Base-by-base conservation (phyloP, 352 stramenopile species). In the Phytophthora sp. region DNA sequence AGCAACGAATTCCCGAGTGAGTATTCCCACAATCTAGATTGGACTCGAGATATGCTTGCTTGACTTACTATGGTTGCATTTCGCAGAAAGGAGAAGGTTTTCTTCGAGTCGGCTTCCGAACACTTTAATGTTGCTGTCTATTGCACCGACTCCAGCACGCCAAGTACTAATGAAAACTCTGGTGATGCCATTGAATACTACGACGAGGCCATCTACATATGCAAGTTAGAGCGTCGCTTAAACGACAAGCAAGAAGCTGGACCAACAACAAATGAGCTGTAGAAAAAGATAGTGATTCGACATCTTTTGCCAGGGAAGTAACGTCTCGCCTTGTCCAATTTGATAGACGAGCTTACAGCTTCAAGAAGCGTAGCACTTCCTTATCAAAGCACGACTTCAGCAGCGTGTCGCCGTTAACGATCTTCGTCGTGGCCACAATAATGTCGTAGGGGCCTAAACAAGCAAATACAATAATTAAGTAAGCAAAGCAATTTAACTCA, bases 341-440 rank as follows among this genome's bases (percentile, higher is more conserved):
- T 39, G 55, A 11, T 35, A 46, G 13, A 59, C 16, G 29, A 57
- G 21, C 26, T 63, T 79, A 90, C 21, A 91, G 66, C 69, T 88
- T 90, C 45, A 95, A 65, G 50, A 91, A 88, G 12, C 78, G 80
- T 42, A 93, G 56, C 42, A 95, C 74, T 33, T 95, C 87, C 56
- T 92, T 93, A 52, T 95, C 84, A 31, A 95, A 91, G 55, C 87
- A 91, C 53, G 85, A 92, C 71, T 95, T 94, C 74, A 97, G 75
- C 64, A 97, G 72, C 42, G 70, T 86, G 66, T 93, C 77, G 27
- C 89, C 89, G 38, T 93, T 96, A 31, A 94, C 69, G 61, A 98
- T 95, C 72, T 98, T 97, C 18, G 95, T 98, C 12, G 95, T 98
- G 27, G 91, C 88, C 61, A 97, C 92, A 63, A 98, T 86, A 64